A percentile compares a stretch with the other conserved stretches of the same genome.
phyloP scores from a whole-genome alignment of 2,329 filamentous ascomycete genomes.

The Trichoderma lentiforme region DNA sequence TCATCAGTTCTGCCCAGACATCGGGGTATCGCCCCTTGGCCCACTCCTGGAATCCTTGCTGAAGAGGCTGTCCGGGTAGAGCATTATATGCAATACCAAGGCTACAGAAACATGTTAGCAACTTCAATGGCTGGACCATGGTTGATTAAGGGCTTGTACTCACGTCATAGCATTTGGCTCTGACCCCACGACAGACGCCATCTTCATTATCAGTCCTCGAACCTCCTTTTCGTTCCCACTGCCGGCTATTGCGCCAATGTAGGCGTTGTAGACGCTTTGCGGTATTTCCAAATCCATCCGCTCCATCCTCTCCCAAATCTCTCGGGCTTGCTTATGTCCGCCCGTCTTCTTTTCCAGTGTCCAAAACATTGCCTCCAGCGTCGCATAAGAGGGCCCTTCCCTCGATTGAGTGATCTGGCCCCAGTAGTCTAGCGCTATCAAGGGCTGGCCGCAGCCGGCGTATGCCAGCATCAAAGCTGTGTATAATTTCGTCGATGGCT shows the following conservation, averaged over 20 bases:
- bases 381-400: slow-evolving; percentile 84
- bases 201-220: slow-evolving; percentile 61
- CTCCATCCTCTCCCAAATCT: slow-evolving; percentile 68
- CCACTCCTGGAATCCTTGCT: slow-evolving; percentile 72
- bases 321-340: slow-evolving; percentile 58
- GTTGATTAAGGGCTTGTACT: slow-evolving; percentile 37
- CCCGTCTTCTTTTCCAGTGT: slow-evolving; percentile 64
- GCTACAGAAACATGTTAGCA: slow-evolving; percentile 41
- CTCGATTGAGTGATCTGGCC: slow-evolving; percentile 73
- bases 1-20: slow-evolving; percentile 64
- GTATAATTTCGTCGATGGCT: slow-evolving; percentile 70
- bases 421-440: slow-evolving; percentile 75
- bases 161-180: slow-evolving; percentile 69
- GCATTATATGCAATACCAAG: slow-evolving; percentile 75
- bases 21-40: slow-evolving; percentile 64
- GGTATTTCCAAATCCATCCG: slow-evolving; percentile 78
- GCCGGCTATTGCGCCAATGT: slow-evolving; percentile 71
- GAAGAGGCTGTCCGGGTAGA: slow-evolving; percentile 61
- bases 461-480: slow-evolving; percentile 90
- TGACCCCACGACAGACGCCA: slow-evolving; percentile 63
- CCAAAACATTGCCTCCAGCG: slow-evolving; percentile 76
- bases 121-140: neutral
- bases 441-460: slow-evolving; percentile 62
- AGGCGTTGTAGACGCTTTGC: slow-evolving; percentile 68
- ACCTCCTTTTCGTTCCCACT: slow-evolving; percentile 69